A percentile compares a stretch with the other conserved stretches of the same genome.
Evolutionary conservation across 805 yeast species (phyloP).

Genomic region (Spathaspora passalidarum): DNA sequence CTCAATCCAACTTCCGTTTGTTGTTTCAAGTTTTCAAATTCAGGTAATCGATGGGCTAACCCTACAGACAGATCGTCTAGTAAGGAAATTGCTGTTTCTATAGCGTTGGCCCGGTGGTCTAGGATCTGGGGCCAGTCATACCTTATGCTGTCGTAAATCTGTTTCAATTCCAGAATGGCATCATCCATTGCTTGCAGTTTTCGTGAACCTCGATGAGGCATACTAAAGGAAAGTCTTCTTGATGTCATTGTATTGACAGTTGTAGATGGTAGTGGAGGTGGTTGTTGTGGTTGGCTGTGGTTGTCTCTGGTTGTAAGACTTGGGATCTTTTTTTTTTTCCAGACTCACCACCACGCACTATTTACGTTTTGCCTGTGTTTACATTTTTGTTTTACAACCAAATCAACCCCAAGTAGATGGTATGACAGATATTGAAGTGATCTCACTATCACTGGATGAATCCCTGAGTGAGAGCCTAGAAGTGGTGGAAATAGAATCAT

Average conservation of each 20-base stretch:
- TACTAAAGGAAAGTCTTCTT: slow-evolving; percentile 8
- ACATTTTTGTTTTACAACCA: neutral
- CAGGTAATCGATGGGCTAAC: slow-evolving; percentile 65
- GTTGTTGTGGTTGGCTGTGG: neutral
- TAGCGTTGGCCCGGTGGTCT: slow-evolving; percentile 57
- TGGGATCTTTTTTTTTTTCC: neutral
- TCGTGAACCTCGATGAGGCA: neutral
- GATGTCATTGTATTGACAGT: slow-evolving; percentile 1
- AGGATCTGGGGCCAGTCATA: slow-evolving; percentile 46
- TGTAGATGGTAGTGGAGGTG: neutral
- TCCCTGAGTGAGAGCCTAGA: neutral
- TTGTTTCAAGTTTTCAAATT: slow-evolving; percentile 60
- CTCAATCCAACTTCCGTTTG: slow-evolving; percentile 58
- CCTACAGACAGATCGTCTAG: slow-evolving; percentile 92
- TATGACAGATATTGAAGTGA: slow-evolving; percentile 12
- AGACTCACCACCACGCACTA: neutral
- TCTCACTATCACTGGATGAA: slow-evolving; percentile 11
- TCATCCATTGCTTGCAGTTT: slow-evolving; percentile 14
- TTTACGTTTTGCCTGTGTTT: neutral
- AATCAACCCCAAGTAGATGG: neutral
- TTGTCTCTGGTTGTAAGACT: no score
- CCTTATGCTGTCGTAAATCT: slow-evolving; percentile 31
- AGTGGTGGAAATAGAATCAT: neutral
- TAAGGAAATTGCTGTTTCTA: slow-evolving; percentile 79
- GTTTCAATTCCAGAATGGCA: slow-evolving; percentile 33